Evolutionary conservation across 1,139 yeast species (phyloP), one percentile per base, ranked within the genome.

Genomic region (Debaryomycetaceae sp.): DNA sequence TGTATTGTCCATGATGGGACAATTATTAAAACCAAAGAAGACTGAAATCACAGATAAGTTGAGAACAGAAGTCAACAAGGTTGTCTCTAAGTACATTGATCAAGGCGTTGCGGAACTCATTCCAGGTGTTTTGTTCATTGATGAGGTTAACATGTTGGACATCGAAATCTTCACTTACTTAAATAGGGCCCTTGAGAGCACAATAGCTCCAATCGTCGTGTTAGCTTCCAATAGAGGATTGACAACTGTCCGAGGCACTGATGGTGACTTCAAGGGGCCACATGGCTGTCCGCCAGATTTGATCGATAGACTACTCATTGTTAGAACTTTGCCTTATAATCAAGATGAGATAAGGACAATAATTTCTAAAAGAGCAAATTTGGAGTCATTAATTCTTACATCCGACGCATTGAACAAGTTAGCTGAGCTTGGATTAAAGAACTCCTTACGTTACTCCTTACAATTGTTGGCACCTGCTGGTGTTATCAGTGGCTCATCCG

Each of bases 1-100:
- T 62, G 96, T 95, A 42, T 78, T 93, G 62, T 89, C 97, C 6
- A 89, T 95, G 96, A 93, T 93, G 99, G 98, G 98, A 38, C 99
- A 93, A 70, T 75, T 93, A 52, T 77, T 93, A 74, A 93, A 91
- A 70, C 98, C 98, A 45, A 85, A 87, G 57, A 93, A 93, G 72
- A 93, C 99, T n/a, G 99, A 93, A 68, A 93, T 93, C 60, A 95
- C 99, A 39, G 99, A 93, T 59, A 93, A 95, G 66, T 78, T 93
- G 62, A 82, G 99, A 65, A 73, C 77, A 38, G 99, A 93, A 69
- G 97, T 93, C 53, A 91, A 93, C 72, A 90, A 88, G 68, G 96
- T 93, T 47, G 99, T 93, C 37, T 88, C 95, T 52, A 89, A 90
- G 65, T 93, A 93, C 68, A 91, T 93, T 48, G 97, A 91, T 63